Conservation (phyloP, 495 filamentous ascomycete species). For the Neurospora intermedia region DNA sequence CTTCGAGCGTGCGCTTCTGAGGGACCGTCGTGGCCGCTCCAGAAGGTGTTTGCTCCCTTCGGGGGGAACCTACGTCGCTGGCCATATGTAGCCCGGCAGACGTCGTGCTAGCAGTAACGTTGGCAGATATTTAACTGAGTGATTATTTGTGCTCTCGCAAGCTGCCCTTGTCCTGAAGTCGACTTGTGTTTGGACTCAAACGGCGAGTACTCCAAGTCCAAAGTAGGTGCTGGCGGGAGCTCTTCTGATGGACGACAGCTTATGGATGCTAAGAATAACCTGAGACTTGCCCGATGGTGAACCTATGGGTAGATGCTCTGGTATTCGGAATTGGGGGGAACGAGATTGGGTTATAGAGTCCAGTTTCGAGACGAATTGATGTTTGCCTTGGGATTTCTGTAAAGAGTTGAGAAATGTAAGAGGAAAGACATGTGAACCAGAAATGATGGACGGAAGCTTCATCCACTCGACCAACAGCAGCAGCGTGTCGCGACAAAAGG, state of each 20-base stretch:
- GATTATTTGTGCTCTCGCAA: not conserved
- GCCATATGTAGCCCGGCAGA: constrained; percentile 20
- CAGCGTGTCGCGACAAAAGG: not conserved
- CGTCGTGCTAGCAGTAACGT: not conserved
- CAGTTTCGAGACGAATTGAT: not conserved
- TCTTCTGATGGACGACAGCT: not conserved
- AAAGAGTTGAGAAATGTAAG: not conserved
- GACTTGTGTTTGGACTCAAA: not conserved
- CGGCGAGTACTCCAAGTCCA: not conserved
- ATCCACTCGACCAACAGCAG: not conserved
- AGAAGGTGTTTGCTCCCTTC: constrained; percentile 31
- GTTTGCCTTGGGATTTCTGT: not conserved
- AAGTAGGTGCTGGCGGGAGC: not conserved
- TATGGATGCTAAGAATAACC: not conserved
- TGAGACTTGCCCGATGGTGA: not conserved
- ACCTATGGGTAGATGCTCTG: not conserved
- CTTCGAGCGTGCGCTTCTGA: constrained; percentile 45
- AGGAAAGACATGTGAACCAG: not conserved
- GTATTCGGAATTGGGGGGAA: not conserved
- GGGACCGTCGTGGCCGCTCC: constrained; percentile 39
- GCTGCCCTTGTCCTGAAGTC: not conserved
- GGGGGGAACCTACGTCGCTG: constrained; percentile 24
- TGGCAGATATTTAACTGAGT: not conserved
- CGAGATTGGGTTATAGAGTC: not conserved
- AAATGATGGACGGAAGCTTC: not conserved